phyloP scores from a whole-genome alignment of 2,329 filamentous ascomycete species.

The Paraphoma chrysanthemicola region DNA sequence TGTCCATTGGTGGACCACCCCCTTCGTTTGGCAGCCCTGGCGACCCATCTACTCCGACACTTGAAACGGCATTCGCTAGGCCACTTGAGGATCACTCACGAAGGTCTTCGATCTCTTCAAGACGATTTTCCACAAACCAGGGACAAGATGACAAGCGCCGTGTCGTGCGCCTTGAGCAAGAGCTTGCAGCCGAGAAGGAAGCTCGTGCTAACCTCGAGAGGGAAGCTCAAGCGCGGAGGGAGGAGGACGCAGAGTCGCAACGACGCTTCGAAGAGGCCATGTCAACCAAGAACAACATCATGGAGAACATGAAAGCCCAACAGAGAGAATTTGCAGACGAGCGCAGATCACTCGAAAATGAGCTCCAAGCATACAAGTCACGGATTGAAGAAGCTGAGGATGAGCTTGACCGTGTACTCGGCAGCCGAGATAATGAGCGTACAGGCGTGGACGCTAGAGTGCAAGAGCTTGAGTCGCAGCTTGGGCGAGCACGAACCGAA shows the following conservation, averaged over 20 bases:
- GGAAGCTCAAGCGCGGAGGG: constrained; percentile 66
- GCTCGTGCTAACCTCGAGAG: constrained; percentile 71
- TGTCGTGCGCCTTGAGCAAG: constrained; percentile 74
- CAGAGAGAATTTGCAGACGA: constrained; percentile 88
- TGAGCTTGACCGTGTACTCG: constrained; percentile 83
- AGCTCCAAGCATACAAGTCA: constrained; percentile 77
- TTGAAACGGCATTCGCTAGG: constrained; percentile 42
- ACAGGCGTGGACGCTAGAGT: constrained; percentile 72
- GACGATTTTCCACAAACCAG: constrained; percentile 67
- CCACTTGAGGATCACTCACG: constrained; percentile 58
- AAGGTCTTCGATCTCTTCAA: constrained; percentile 66
- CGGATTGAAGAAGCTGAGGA: constrained; percentile 90
- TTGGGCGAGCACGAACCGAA: constrained; percentile 65
- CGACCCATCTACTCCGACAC: constrained; percentile 47
- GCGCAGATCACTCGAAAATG: constrained; percentile 79
- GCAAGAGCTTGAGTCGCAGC: constrained; percentile 72
- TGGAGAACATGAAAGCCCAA: constrained; percentile 92
- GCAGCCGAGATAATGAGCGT: constrained; percentile 83
- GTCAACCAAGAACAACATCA: constrained; percentile 89
- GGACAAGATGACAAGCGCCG: constrained; percentile 68
- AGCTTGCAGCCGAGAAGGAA: constrained; percentile 77
- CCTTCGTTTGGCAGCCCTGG: constrained; percentile 43
- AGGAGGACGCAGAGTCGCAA: constrained; percentile 67
- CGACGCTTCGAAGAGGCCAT: constrained; percentile 82
- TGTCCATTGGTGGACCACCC: constrained; percentile 58